These are phyloP conservation scores for Luffa acutangula DNA, from an alignment of 306 rosid genomes.

Conservation along the genomic window DNA sequence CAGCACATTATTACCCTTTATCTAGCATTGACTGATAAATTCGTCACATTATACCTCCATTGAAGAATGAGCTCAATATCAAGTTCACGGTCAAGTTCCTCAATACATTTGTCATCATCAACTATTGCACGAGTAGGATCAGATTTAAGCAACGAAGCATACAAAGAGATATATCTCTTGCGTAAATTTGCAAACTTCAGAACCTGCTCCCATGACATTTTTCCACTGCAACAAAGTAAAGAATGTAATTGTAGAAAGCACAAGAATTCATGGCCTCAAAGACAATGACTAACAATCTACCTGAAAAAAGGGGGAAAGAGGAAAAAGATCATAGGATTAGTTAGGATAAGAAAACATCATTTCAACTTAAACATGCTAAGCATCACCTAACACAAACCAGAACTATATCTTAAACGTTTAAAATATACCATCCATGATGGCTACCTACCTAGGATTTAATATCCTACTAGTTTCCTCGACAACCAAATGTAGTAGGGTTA, in stretches of 20 bases:
- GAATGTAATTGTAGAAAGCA: constrained; percentile 10
- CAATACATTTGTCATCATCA: constrained; percentile 62
- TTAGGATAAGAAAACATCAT: background rate
- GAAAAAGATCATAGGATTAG: background rate
- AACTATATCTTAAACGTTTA: background rate
- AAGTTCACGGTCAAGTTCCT: constrained; percentile 76
- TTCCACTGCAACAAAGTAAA: constrained; percentile 61
- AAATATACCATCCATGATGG: no score
- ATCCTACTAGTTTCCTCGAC: no score
- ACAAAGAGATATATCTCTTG: constrained; percentile 71
- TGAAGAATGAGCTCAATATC: constrained; percentile 86
- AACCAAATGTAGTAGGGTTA: no score
- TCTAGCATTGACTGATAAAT: background rate
- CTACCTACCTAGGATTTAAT: no score
- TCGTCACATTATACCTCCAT: constrained; percentile 61
- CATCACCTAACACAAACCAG: background rate
- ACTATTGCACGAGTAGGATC: constrained; percentile 62
- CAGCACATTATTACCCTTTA: background rate
- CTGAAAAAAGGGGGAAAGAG: background rate
- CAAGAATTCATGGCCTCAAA: background rate
- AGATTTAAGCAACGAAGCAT: constrained; percentile 79
- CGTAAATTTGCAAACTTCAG: constrained; percentile 71
- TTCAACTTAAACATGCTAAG: background rate
- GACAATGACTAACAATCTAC: background rate
- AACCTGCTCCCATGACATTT: constrained; percentile 94